Evolutionary conservation across 2,329 filamentous ascomycete genomes (phyloP).

Genomic region (Curvularia eragrostidis): DNA sequence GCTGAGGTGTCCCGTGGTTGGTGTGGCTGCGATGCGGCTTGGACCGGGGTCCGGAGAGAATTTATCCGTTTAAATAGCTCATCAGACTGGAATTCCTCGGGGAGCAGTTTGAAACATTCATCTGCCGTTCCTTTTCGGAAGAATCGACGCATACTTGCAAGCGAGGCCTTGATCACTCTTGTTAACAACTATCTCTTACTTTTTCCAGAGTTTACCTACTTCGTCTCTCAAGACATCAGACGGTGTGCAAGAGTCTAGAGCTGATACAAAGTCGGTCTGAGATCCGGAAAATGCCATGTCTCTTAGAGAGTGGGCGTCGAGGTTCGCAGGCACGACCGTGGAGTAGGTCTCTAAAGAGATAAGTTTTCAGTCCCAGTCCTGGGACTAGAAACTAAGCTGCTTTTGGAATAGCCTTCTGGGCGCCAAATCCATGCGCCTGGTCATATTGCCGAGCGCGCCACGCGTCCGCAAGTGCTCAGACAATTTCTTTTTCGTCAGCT

Average conservation of each 20-base stretch:
- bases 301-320: slow-evolving; percentile 4
- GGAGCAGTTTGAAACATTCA: slow-evolving; percentile 3
- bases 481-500: neutral
- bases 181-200: neutral
- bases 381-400: slow-evolving; percentile 1
- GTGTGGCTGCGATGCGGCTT: neutral
- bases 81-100: neutral
- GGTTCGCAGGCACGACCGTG: neutral
- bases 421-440: too few species aligned
- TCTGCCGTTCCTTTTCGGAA: neutral
- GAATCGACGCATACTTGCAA: slow-evolving; percentile 2
- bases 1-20: neutral
- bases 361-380: neutral
- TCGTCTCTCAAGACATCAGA: neutral
- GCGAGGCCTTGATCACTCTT: slow-evolving; percentile 2
- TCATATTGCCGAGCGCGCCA: too few species aligned
- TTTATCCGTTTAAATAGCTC: slow-evolving; percentile 4
- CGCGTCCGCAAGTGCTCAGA: too few species aligned
- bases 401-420: neutral
- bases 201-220: slow-evolving; percentile 1
- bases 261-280: neutral
- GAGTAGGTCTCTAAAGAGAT: neutral
- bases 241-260: neutral
- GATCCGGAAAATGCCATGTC: slow-evolving; percentile 2
- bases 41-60: slow-evolving; percentile 2